These are phyloP conservation scores for Nyssa sinensis DNA, from an alignment of 148 eudicot species.

Conservation along the genomic window DNA sequence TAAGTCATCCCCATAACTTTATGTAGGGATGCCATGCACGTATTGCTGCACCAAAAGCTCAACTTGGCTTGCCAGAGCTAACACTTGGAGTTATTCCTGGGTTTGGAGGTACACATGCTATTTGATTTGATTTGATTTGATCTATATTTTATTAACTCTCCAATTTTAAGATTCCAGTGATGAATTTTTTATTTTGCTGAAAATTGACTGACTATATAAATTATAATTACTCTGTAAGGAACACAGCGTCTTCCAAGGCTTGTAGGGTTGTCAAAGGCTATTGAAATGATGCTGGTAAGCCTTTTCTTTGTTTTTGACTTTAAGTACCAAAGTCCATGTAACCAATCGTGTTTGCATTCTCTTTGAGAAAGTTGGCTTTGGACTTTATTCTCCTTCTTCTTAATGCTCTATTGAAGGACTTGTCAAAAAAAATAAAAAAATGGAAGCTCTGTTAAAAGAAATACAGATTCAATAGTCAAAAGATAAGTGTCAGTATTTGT, in stretches of 20 bases:
- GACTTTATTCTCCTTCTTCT: too few species aligned
- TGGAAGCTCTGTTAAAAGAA: too few species aligned
- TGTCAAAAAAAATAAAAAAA: too few species aligned
- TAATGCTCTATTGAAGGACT: too few species aligned
- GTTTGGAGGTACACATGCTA: conserved; percentile 55
- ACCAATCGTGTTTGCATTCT: not conserved
- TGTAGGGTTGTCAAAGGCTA: conserved; percentile 68
- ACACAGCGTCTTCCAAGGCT: conserved; percentile 98
- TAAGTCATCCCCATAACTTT: conserved; percentile 11
- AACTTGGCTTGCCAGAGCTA: conserved; percentile 90
- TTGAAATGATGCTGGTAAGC: conserved; percentile 88
- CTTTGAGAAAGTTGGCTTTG: not conserved
- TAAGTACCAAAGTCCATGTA: not conserved
- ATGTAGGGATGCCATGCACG: conserved; percentile 89
- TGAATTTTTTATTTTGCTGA: too few species aligned
- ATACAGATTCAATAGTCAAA: not conserved
- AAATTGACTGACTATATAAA: not conserved
- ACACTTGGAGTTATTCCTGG: conserved; percentile 93
- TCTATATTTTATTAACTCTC: not conserved
- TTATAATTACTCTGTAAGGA: conserved; percentile 34
- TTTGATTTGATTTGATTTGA: not conserved
- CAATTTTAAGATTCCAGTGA: too few species aligned
- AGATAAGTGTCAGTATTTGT: not conserved
- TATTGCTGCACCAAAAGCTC: conserved; percentile 72
- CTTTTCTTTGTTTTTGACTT: conserved; percentile 6